Base-by-base conservation (phyloP, 106 monocot species). In the Apostasia shenzhenica region DNA sequence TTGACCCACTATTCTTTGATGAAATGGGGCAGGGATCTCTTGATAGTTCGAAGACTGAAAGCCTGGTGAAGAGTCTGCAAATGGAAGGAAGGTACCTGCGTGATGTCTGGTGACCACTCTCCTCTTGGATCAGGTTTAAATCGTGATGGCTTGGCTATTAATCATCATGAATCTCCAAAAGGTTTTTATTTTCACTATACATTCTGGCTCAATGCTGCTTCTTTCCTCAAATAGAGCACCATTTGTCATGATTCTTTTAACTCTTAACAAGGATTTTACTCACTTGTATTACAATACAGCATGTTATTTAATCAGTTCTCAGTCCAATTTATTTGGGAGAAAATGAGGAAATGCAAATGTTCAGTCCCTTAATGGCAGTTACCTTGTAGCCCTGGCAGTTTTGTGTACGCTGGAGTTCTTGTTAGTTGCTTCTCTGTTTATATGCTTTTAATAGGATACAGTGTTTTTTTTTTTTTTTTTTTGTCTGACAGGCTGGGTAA, bases 51-150 rank as follows among this genome's bases (percentile, higher is more conserved):
- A 86, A 92, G 75, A 76, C 92, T 0, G 95, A 97, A 67, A 89
- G 88, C 68, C 69, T 85, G 54, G 89, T 97, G 61, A 97, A 97
- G 84, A 89, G 66, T 75, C 85, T 97, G 45, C 95, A 97, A 59
- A 92, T 76, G 89, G 86, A 86, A 70, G 92, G 95, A 13, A 84
- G 95, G 60, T 97, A 97, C 61, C 71, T 92, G 53, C 89, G 95
- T 6, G 95, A 97, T 77, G 92, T 97, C n/a, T 97, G 95, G 95
- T 97, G 67, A 88, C 2, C 46, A 51, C 5, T 50, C 14, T 10
- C 48, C 26, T 10, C 54, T 10, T 50, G 4, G 43, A 44, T 62
- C 43, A 62, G 45, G 8, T 61, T 44, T 62, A 42, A n/a, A 45
- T 44, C 12, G 44, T 44, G 13, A 61, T 11, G 13, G 13, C 9